These are phyloP conservation scores for Quercus gilva DNA, from an alignment of 306 rosid genomes.

Conservation along the genomic window DNA sequence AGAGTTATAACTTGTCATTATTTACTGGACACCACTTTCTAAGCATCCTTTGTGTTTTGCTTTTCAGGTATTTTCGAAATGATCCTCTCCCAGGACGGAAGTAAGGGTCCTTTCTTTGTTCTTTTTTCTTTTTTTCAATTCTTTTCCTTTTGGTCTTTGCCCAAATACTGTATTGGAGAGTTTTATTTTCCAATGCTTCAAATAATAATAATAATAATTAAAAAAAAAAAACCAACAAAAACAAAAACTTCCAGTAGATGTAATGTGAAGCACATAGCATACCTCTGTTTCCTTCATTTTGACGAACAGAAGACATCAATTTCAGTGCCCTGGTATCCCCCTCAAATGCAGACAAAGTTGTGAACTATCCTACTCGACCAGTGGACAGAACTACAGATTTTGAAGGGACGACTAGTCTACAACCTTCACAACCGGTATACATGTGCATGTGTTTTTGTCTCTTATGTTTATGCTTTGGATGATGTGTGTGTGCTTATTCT, in stretches of 20 bases:
- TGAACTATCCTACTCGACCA: conserved; percentile 86
- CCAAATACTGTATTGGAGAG: conserved; percentile 9
- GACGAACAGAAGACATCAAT: conserved; percentile 35
- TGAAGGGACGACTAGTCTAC: conserved; percentile 90
- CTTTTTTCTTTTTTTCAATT: conserved; percentile 3
- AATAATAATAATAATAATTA: background rate
- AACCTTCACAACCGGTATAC: conserved; percentile 74
- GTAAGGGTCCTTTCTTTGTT: conserved; percentile 48
- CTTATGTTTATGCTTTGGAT: background rate
- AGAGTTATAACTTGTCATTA: conserved; percentile 6
- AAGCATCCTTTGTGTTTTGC: conserved; percentile 22
- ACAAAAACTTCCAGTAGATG: conserved; percentile 10
- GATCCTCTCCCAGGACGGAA: conserved; percentile 92
- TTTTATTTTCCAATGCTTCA: conserved; percentile 3
- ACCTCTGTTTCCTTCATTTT: conserved; percentile 14
- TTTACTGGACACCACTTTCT: conserved; percentile 17
- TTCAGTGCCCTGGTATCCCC: conserved; percentile 78
- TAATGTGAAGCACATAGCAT: conserved; percentile 21
- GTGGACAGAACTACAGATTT: conserved; percentile 92
- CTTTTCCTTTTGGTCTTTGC: conserved; percentile 3
- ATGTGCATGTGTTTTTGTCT: background rate
- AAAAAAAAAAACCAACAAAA: background rate
- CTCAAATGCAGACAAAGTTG: conserved; percentile 69
- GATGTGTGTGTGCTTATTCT: background rate
- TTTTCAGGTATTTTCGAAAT: conserved; percentile 75